phyloP scores from a whole-genome alignment of 2,329 filamentous ascomycete genomes.

The Talaromyces sp. region DNA sequence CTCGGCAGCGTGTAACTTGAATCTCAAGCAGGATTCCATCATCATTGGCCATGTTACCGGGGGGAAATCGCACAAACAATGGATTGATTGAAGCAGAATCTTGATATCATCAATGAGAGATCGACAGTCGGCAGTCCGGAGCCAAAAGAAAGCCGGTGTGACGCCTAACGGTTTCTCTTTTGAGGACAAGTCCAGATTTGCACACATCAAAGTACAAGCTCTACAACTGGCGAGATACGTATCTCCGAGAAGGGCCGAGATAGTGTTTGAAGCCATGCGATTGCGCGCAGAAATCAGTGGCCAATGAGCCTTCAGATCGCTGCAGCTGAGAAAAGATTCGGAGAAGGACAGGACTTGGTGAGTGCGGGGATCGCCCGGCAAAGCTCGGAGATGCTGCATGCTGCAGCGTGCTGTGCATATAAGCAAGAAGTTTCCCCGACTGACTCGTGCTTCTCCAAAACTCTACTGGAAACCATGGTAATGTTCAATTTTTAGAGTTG shows the following conservation, averaged over 20 bases:
- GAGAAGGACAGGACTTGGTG: neutral
- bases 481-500: neutral
- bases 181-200: neutral
- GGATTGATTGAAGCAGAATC: neutral
- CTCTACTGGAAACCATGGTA: neutral
- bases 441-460: neutral
- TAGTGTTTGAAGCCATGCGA: neutral
- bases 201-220: neutral
- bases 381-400: neutral
- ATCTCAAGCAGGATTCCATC: neutral
- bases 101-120: neutral
- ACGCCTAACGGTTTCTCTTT: neutral
- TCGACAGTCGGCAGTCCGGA: neutral
- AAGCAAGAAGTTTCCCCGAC: neutral
- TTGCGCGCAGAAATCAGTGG: neutral
- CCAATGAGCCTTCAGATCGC: neutral
- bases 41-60: neutral
- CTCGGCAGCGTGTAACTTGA: neutral
- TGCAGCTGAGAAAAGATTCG: neutral
- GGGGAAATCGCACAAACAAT: neutral
- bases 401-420: neutral
- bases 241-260: neutral
- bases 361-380: neutral
- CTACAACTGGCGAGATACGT: neutral
- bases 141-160: neutral